These are phyloP conservation scores for Evernia prunastri DNA, from an alignment of 495 filamentous ascomycete genomes.

Conservation along the genomic window DNA sequence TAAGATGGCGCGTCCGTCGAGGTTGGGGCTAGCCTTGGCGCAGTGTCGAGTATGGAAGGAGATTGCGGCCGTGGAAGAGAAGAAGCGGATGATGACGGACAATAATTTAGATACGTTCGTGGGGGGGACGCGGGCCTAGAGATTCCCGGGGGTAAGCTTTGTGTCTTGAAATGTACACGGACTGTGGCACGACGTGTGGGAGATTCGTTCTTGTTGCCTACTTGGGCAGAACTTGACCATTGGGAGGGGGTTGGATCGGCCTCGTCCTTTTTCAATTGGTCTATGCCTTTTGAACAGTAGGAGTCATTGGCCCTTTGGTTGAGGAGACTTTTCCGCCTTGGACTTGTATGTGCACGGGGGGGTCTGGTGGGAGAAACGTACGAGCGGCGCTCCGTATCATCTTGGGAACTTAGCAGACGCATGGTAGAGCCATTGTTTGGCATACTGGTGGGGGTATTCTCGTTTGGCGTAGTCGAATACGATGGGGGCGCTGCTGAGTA, in stretches of 20 bases:
- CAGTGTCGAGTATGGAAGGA: conserved; percentile 48
- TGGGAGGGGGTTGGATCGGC: conserved; percentile 22
- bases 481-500: conserved; percentile 33
- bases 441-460: conserved; percentile 31
- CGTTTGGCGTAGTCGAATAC: conserved; percentile 30
- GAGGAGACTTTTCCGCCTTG: conserved; percentile 16
- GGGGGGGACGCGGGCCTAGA: conserved; percentile 25
- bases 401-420: conserved; percentile 53
- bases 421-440: conserved; percentile 48
- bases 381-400: conserved; percentile 43
- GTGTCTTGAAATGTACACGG: conserved; percentile 20
- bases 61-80: conserved; percentile 40
- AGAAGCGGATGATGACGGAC: conserved; percentile 22
- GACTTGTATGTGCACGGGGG: conserved; percentile 13
- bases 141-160: conserved; percentile 23
- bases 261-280: conserved; percentile 19
- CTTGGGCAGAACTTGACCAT: conserved; percentile 24
- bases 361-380: conserved; percentile 33
- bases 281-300: conserved; percentile 11
- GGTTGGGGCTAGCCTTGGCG: conserved; percentile 52
- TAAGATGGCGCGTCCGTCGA: conserved; percentile 44
- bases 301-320: conserved; percentile 22
- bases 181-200: conserved; percentile 23
- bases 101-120: conserved; percentile 19
- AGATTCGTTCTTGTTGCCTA: conserved; percentile 19